Evolutionary conservation across 352 stramenopile genomes (phyloP), one percentile per base, ranked within the genome.

Genomic region (Globisporangium cederbergense): DNA sequence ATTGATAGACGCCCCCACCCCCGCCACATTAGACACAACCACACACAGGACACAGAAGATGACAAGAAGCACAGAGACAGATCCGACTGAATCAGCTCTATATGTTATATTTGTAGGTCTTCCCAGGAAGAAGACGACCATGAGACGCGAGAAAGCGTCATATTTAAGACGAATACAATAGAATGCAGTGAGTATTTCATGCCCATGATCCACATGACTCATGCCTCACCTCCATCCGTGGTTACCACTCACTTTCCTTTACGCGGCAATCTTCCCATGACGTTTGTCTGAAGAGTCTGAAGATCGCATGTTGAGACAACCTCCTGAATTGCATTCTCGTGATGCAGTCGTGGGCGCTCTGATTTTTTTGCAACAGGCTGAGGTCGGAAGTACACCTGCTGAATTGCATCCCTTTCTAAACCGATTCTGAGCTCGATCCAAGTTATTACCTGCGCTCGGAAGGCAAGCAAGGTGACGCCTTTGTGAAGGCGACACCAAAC

Each of bases 81-180:
- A 28, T 60, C 54, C 18, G 22, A 60, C 36, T n/a, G 54, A 28
- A 60, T 28, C 16, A 51, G 38, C 22, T 52, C 38, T 34, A 22
- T 60, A 51, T 60, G 36, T 60, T 60, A 50, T 60, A 38, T 34
- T 51, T 28, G 38, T 60, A 38, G 28, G 30, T 60, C 42, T 60
- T 50, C 40, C 55, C 20, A 58, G 30, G 3, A 42, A 34, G 51
- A 58, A 58, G 51, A 30, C 30, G 7, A 56, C 38, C 38, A 18
- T 45, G 42, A 34, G 51, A 25, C 51, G 30, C 30, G 30, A n/a
- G 51, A 58, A 34, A 42, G 9, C 30, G 51, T 40, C 51, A 58
- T 58, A 58, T 58, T 58, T 58, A 58, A 58, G 51, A 38, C 20
- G 6, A 40, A 50, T 40, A 60, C 55, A 60, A 60, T 60, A 60